Evolutionary conservation across 257 asterid genomes (phyloP).

Genomic region (Leptodermis oblonga): DNA sequence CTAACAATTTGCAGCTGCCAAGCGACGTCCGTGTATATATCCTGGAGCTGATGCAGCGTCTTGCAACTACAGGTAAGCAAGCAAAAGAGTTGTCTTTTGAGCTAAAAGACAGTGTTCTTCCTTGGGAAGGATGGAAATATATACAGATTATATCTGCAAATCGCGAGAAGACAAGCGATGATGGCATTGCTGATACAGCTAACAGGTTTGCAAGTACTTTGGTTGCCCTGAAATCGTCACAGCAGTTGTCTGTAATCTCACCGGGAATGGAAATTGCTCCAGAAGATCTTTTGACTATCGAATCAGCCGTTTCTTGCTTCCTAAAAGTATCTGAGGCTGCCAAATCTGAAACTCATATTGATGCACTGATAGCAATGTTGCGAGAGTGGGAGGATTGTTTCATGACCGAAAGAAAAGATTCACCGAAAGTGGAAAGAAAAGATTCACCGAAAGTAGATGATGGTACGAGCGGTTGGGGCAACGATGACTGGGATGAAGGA

Average conservation of each 20-base stretch:
- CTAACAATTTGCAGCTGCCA: conserved; percentile 63
- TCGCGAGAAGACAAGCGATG: conserved; percentile 28
- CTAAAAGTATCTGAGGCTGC: conserved; percentile 49
- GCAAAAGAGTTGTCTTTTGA: conserved; percentile 34
- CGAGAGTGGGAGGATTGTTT: conserved; percentile 88
- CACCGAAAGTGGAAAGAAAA: conserved; percentile 32
- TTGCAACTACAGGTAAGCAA: conserved; percentile 54
- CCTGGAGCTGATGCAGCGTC: conserved; percentile 80
- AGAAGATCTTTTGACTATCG: conserved; percentile 58
- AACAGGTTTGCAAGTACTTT: conserved; percentile 57
- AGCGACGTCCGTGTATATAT: conserved; percentile 63
- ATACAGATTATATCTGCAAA: conserved; percentile 32
- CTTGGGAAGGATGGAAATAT: conserved; percentile 93
- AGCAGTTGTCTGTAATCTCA: conserved; percentile 60
- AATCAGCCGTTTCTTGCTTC: conserved; percentile 82
- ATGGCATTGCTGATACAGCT: conserved; percentile 36
- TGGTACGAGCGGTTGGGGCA: conserved; percentile 54
- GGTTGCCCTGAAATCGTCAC: conserved; percentile 87
- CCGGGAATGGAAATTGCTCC: conserved; percentile 58
- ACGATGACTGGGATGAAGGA: conserved; percentile 96
- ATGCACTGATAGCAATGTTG: conserved; percentile 55
- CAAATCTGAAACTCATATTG: conserved; percentile 42
- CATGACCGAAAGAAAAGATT: conserved; percentile 25
- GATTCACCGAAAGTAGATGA: conserved; percentile 44
- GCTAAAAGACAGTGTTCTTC: conserved; percentile 38